Evolutionary conservation across 2,329 filamentous ascomycete species (phyloP).

Genomic region (Beauveria rudraprayagi): DNA sequence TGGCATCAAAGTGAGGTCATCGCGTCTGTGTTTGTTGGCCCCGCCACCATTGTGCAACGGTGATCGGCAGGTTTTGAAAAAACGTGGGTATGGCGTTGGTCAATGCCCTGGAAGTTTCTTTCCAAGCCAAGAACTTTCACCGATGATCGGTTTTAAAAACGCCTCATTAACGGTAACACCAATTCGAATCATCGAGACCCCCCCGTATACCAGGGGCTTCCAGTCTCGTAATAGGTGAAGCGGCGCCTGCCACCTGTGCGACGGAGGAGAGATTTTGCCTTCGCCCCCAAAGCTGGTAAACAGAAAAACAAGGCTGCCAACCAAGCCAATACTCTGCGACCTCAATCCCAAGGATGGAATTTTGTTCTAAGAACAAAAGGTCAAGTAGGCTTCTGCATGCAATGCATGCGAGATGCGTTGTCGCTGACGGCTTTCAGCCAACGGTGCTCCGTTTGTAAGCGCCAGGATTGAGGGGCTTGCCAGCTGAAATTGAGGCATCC

Average conservation of each 20-base stretch:
- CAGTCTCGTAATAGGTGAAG: too few relatives aligned
- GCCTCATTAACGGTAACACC: too few relatives aligned
- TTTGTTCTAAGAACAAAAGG: too few relatives aligned
- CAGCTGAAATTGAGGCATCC: background rate
- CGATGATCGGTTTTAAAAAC: background rate
- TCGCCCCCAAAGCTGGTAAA: background rate
- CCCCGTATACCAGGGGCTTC: too few relatives aligned
- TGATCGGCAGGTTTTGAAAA: background rate
- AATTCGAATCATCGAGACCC: too few relatives aligned
- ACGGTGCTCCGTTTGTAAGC: conserved; percentile 3
- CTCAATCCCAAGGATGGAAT: background rate
- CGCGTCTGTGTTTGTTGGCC: background rate
- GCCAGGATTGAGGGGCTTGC: background rate
- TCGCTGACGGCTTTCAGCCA: background rate
- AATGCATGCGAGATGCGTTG: background rate
- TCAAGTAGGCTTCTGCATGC: background rate
- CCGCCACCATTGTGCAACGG: background rate
- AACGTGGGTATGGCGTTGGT: background rate
- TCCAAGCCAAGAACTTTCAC: background rate
- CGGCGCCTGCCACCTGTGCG: background rate
- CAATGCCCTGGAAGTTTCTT: background rate
- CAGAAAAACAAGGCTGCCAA: background rate
- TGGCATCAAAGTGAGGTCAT: conserved; percentile 12
- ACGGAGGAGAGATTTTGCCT: background rate
- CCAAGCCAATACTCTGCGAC: background rate